These are phyloP conservation scores for Debaryomyces nepalensis DNA, from an alignment of 1,139 yeast species.

Conservation along the genomic window DNA sequence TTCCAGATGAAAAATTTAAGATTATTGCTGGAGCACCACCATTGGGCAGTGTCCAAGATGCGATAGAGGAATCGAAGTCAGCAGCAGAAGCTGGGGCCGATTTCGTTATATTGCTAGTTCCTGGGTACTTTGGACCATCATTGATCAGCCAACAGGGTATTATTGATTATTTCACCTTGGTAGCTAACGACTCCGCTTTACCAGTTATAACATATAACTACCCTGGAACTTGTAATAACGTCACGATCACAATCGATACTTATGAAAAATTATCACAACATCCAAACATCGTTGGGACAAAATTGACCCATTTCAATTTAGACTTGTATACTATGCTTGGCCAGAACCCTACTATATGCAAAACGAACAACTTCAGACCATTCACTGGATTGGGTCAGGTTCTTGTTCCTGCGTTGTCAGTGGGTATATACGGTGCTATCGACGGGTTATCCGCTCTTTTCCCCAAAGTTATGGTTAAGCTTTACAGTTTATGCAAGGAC, in stretches of 20 bases:
- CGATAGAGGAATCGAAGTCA: slow-evolving; percentile 32
- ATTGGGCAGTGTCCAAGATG: slow-evolving; percentile 31
- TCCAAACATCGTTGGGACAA: slow-evolving; percentile 45
- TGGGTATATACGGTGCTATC: slow-evolving; percentile 49
- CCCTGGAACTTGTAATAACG: slow-evolving; percentile 42
- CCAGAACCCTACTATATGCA: slow-evolving; percentile 33
- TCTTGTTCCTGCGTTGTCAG: slow-evolving; percentile 46
- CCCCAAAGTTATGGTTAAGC: slow-evolving; percentile 44
- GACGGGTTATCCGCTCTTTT: slow-evolving; percentile 51
- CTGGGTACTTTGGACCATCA: slow-evolving; percentile 38
- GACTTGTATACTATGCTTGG: slow-evolving; percentile 37
- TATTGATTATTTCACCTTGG: slow-evolving; percentile 31
- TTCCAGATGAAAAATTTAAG: slow-evolving; percentile 33
- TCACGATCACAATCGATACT: slow-evolving; percentile 41
- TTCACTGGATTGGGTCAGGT: slow-evolving; percentile 55
- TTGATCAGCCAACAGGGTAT: slow-evolving; percentile 39
- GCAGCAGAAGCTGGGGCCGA: slow-evolving; percentile 40
- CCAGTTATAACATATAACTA: slow-evolving; percentile 38
- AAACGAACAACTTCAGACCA: slow-evolving; percentile 38
- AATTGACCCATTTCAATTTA: slow-evolving; percentile 46
- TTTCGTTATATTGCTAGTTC: slow-evolving; percentile 34
- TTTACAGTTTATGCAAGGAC: slow-evolving; percentile 30
- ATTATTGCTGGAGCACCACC: slow-evolving; percentile 44
- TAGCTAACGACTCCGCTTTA: slow-evolving; percentile 33
- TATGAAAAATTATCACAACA: slow-evolving; percentile 36